phyloP scores from a whole-genome alignment of 306 rosid species.

The Quercus parvula region DNA sequence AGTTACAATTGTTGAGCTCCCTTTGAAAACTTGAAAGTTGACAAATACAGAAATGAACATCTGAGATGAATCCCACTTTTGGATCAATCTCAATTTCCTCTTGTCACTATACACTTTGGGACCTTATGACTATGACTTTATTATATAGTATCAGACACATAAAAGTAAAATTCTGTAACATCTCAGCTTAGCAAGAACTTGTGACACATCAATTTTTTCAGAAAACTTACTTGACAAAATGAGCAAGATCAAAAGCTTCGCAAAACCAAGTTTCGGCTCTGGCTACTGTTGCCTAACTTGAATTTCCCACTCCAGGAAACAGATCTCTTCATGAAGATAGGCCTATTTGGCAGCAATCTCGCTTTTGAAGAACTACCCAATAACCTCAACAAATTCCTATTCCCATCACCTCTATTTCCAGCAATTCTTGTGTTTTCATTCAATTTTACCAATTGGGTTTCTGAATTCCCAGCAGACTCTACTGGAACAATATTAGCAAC shows the following conservation, averaged over 20 bases:
- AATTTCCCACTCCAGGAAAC: conserved; percentile 55
- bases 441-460: background rate
- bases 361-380: conserved; percentile 46
- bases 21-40: background rate
- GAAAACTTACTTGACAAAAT: background rate
- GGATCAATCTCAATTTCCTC: background rate
- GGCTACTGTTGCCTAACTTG: conserved; percentile 29
- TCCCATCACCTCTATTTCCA: conserved; percentile 31
- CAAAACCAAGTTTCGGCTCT: conserved; percentile 37
- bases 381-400: conserved; percentile 24
- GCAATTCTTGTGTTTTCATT: background rate
- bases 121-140: conserved; percentile 9
- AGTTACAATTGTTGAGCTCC: background rate
- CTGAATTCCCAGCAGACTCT: conserved; percentile 21
- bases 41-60: background rate
- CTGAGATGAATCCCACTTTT: background rate
- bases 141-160: conserved; percentile 8
- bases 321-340: conserved; percentile 62
- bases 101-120: conserved; percentile 15
- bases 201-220: background rate
- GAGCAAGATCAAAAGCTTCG: conserved; percentile 39
- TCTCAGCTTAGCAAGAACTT: conserved; percentile 45
- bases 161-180: conserved; percentile 1
- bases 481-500: conserved; percentile 11
- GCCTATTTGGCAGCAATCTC: conserved; percentile 31